Evolutionary conservation across 768 basidiomycete genomes (phyloP).

Genomic region (Calocybe indica): DNA sequence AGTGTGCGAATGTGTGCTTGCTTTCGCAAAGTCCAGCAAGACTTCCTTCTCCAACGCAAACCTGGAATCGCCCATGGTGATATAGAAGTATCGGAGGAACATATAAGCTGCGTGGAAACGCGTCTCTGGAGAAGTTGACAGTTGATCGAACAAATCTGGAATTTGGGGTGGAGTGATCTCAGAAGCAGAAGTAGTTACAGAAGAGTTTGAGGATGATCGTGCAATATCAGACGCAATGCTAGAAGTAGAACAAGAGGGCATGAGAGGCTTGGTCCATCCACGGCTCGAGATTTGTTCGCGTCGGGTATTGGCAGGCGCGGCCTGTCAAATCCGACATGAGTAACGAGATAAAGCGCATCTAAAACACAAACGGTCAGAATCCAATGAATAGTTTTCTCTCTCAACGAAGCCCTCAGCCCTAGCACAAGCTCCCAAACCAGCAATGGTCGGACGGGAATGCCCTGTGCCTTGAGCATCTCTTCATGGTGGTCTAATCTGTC

Average conservation of each 20-base stretch:
- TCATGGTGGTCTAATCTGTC: too few relatives aligned
- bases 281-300: neutral
- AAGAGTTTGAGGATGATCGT: neutral
- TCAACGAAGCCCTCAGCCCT: conserved; percentile 26
- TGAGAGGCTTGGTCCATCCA: too few relatives aligned
- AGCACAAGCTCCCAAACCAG: conserved; percentile 16
- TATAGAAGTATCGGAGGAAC: conserved; percentile 50
- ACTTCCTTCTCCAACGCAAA: neutral
- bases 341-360: neutral
- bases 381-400: conserved; percentile 35
- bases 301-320: neutral
- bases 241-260: neutral
- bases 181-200: neutral
- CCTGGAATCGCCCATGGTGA: conserved; percentile 19
- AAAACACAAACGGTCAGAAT: conserved; percentile 32
- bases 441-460: neutral
- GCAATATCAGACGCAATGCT: neutral
- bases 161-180: conserved; percentile 1
- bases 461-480: too few relatives aligned
- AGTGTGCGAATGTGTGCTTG: neutral
- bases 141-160: conserved; percentile 44
- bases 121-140: conserved; percentile 48
- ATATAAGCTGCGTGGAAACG: conserved; percentile 62
- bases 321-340: too few relatives aligned
- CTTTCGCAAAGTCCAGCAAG: too few relatives aligned